phyloP scores from a whole-genome alignment of 495 filamentous ascomycete genomes.

The Echria macrotheca region DNA sequence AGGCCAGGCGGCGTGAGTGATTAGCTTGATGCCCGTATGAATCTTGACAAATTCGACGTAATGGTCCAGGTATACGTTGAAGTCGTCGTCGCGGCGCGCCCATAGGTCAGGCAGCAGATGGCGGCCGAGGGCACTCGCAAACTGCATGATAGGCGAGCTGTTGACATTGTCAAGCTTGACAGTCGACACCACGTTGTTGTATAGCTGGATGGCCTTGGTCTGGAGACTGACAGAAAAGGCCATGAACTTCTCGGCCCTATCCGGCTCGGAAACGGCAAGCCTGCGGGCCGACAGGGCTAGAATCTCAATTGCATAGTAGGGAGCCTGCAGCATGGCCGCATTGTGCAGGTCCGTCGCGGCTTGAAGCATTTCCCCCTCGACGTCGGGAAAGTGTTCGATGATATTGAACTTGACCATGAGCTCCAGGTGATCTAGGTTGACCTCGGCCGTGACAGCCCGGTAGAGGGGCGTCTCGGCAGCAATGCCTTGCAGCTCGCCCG shows the following conservation, averaged over 20 bases:
- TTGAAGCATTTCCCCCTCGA: conserved; percentile 18
- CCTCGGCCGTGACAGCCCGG: conserved; percentile 3
- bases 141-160: conserved; percentile 31
- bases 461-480: neutral
- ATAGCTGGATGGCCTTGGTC: conserved; percentile 32
- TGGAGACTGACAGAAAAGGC: conserved; percentile 28
- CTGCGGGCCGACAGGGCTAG: conserved; percentile 33
- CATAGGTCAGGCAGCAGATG: conserved; percentile 33
- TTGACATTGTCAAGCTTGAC: conserved; percentile 27
- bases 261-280: conserved; percentile 24
- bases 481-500: neutral
- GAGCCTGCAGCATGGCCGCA: conserved; percentile 22
- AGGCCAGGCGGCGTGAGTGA: conserved; percentile 29
- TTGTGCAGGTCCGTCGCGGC: conserved; percentile 11
- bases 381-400: conserved; percentile 22
- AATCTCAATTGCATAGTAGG: conserved; percentile 32
- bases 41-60: conserved; percentile 28
- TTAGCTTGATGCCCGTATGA: conserved; percentile 28
- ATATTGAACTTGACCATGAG: conserved; percentile 29
- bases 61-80: conserved; percentile 27
- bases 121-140: conserved; percentile 30
- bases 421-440: conserved; percentile 36
- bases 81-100: conserved; percentile 18
- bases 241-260: conserved; percentile 19
- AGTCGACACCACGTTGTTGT: conserved; percentile 25